These are phyloP conservation scores for Trichoderma harzianum DNA, from an alignment of 2,329 filamentous ascomycete genomes.

Conservation along the genomic window DNA sequence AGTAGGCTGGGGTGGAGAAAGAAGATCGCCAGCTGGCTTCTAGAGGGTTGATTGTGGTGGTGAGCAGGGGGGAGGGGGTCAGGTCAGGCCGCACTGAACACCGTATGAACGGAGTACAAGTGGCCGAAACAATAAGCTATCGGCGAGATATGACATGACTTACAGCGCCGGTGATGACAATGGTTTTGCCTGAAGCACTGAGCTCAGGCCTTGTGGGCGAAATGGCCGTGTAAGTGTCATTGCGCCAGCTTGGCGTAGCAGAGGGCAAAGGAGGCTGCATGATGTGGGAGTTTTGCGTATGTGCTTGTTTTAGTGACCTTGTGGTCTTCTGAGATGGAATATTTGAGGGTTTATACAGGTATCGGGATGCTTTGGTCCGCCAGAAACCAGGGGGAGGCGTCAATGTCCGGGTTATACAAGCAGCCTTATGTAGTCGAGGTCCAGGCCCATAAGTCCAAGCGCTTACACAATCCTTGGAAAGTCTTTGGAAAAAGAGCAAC, in stretches of 20 bases:
- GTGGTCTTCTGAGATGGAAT: background rate
- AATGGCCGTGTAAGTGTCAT: constrained; percentile 3
- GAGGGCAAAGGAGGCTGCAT: constrained; percentile 12
- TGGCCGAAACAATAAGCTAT: background rate
- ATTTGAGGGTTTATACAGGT: background rate
- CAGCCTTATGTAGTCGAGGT: background rate
- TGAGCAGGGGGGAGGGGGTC: background rate
- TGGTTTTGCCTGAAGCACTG: constrained; percentile 3
- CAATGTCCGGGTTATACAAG: background rate
- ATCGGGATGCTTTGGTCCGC: background rate
- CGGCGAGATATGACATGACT: background rate
- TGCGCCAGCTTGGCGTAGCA: constrained; percentile 12
- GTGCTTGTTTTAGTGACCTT: background rate
- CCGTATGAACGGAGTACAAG: background rate
- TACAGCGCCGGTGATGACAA: constrained; percentile 11
- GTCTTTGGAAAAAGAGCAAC: background rate
- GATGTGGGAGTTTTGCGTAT: background rate
- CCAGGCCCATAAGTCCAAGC: background rate
- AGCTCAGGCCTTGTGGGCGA: constrained; percentile 7
- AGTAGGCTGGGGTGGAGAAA: background rate
- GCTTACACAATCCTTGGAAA: background rate
- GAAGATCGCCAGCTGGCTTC: background rate
- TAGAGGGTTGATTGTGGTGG: background rate
- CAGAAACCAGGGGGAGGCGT: background rate
- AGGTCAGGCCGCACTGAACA: background rate